These are phyloP conservation scores for Mayamaea pseudoterrestris DNA, from an alignment of 108 stramenopile species.

Conservation along the genomic window DNA sequence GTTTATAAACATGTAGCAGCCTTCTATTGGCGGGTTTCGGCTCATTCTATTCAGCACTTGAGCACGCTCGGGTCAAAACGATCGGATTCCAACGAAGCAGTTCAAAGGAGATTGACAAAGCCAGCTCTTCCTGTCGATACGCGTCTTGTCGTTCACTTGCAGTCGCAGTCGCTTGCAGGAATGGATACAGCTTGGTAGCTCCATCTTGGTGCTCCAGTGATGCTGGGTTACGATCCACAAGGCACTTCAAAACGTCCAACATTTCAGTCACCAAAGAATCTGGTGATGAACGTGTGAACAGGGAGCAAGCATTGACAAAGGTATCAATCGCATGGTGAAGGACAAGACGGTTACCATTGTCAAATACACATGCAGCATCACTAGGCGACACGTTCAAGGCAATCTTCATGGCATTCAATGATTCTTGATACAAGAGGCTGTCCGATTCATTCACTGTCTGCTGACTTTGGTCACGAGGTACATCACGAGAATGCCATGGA, in stretches of 20 bases:
- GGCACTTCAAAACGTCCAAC: slow-evolving; percentile 19
- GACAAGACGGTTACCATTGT: slow-evolving; percentile 30
- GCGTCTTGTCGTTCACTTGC: slow-evolving; percentile 12
- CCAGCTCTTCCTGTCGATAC: slow-evolving; percentile 14
- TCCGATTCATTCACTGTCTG: no score
- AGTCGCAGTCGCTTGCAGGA: slow-evolving; percentile 43
- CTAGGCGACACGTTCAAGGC: slow-evolving; percentile 33
- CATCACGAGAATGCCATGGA: slow-evolving; percentile 37
- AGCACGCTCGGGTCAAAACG: no score
- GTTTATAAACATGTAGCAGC: no score
- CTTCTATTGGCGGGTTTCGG: no score
- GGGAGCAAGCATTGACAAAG: slow-evolving; percentile 30
- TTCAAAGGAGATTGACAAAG: slow-evolving; percentile 15
- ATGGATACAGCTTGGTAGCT: slow-evolving; percentile 39
- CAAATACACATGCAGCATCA: slow-evolving; percentile 17
- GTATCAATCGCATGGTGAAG: slow-evolving; percentile 55
- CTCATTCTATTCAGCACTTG: no score
- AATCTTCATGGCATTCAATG: slow-evolving; percentile 24
- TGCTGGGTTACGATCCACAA: slow-evolving; percentile 36
- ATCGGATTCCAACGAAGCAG: slow-evolving; percentile 29
- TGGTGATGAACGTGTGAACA: slow-evolving; percentile 7
- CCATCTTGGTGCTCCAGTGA: slow-evolving; percentile 41
- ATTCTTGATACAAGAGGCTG: slow-evolving; percentile 28
- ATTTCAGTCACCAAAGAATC: slow-evolving; percentile 16
- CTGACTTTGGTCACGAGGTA: no score